Evolutionary conservation across 805 yeast species (phyloP).

Genomic region (Candida sithepensis): DNA sequence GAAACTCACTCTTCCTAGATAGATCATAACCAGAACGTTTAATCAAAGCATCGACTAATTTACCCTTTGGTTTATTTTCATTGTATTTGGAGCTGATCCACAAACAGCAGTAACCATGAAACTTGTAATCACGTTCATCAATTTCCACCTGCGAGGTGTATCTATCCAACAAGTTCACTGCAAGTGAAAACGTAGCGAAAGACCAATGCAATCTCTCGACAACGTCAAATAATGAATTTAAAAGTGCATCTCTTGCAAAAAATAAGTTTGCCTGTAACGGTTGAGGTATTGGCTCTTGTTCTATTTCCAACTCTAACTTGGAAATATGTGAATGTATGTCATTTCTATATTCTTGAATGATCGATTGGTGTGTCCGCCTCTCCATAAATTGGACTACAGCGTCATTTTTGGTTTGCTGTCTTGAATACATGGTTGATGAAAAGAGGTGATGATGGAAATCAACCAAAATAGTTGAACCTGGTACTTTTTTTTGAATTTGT

Average conservation of each 20-base stretch:
- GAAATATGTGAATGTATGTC: slow-evolving; percentile 26
- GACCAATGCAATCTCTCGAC: slow-evolving; percentile 28
- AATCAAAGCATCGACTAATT: slow-evolving; percentile 27
- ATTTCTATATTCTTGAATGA: slow-evolving; percentile 26
- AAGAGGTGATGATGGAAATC: background rate
- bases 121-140: slow-evolving; percentile 33
- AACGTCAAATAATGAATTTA: slow-evolving; percentile 32
- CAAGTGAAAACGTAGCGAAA: slow-evolving; percentile 34
- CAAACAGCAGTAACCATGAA: slow-evolving; percentile 41
- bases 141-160: slow-evolving; percentile 34
- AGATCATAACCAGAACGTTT: slow-evolving; percentile 29
- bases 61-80: slow-evolving; percentile 54
- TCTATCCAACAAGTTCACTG: slow-evolving; percentile 37
- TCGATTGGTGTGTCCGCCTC: slow-evolving; percentile 24
- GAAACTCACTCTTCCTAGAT: slow-evolving; percentile 31
- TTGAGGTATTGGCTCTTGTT: slow-evolving; percentile 25
- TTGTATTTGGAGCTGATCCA: slow-evolving; percentile 43
- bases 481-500: background rate
- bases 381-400: slow-evolving; percentile 25
- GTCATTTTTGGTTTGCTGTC: slow-evolving; percentile 7
- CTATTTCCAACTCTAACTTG: slow-evolving; percentile 27
- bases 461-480: too few species aligned
- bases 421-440: background rate
- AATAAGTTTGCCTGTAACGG: slow-evolving; percentile 24
- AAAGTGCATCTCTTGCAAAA: slow-evolving; percentile 20